phyloP scores from a whole-genome alignment of 352 stramenopile genomes.

The Globisporangium spinosum region DNA sequence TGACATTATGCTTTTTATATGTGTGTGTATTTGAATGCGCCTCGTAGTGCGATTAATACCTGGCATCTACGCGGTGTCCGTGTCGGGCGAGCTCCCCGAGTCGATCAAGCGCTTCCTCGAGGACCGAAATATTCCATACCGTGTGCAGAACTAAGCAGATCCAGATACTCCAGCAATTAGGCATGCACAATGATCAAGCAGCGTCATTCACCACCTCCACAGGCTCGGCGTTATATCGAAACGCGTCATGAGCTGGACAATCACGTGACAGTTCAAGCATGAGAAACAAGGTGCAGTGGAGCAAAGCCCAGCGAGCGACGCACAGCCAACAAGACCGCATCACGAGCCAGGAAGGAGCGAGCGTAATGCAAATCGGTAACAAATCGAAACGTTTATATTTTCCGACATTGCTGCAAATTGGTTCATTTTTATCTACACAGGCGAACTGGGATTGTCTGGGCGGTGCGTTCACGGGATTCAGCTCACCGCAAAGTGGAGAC shows the following conservation, averaged over 20 bases:
- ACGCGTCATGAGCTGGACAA: background rate
- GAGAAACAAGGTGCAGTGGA: background rate
- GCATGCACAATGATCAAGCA: background rate
- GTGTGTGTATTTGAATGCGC: background rate
- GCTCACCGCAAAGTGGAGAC: background rate
- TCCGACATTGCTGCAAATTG: background rate
- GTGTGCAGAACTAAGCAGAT: slow-evolving; percentile 50
- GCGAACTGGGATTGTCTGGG: background rate
- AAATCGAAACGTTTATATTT: background rate
- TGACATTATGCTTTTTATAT: background rate
- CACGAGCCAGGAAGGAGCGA: background rate
- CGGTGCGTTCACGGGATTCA: background rate
- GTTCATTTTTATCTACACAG: background rate
- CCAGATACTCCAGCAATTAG: background rate
- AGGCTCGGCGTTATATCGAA: background rate
- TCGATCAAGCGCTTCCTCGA: slow-evolving; percentile 88
- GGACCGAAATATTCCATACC: slow-evolving; percentile 85
- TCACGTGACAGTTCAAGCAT: background rate
- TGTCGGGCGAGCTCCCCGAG: slow-evolving; percentile 81
- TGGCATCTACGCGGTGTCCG: slow-evolving; percentile 85
- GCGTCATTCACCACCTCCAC: background rate
- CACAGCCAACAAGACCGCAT: background rate
- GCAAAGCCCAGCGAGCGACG: background rate
- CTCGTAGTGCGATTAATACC: slow-evolving; percentile 67
- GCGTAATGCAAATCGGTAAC: background rate